These are phyloP conservation scores for Cladosporium sp. DNA, from an alignment of 2,329 filamentous ascomycete species.

Conservation along the genomic window DNA sequence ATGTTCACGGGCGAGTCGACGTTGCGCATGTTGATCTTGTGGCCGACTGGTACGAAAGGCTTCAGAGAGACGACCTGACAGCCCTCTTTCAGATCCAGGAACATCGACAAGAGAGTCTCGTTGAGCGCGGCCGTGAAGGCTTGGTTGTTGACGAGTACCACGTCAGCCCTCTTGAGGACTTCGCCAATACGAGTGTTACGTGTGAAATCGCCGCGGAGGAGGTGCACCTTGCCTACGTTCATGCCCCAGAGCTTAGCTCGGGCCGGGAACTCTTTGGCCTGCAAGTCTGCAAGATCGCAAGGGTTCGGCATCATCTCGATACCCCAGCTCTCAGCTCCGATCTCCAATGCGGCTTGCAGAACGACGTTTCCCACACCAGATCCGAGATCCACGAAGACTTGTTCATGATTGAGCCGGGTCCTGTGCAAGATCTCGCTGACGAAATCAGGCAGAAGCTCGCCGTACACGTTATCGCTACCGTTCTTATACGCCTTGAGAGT, in stretches of 20 bases:
- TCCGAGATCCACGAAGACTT: slow-evolving; percentile 91
- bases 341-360: slow-evolving; percentile 87
- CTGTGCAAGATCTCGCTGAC: slow-evolving; percentile 79
- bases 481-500: slow-evolving; percentile 82
- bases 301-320: slow-evolving; percentile 96
- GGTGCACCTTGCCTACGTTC: slow-evolving; percentile 72
- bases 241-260: slow-evolving; percentile 89
- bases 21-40: slow-evolving; percentile 72
- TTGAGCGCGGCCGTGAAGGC: slow-evolving; percentile 90
- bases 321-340: slow-evolving; percentile 92
- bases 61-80: slow-evolving; percentile 90
- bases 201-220: slow-evolving; percentile 83
- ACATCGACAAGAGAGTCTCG: slow-evolving; percentile 80
- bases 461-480: slow-evolving; percentile 91
- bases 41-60: slow-evolving; percentile 80
- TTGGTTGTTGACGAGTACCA: slow-evolving; percentile 98
- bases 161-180: slow-evolving; percentile 80
- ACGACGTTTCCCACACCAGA: slow-evolving; percentile 97
- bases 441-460: slow-evolving; percentile 85
- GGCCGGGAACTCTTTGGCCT: slow-evolving; percentile 80
- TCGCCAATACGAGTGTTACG: slow-evolving; percentile 69
- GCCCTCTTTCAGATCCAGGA: slow-evolving; percentile 88
- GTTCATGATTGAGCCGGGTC: slow-evolving; percentile 74
- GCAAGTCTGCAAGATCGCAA: slow-evolving; percentile 76
- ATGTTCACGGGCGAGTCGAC: slow-evolving; percentile 80